phyloP scores from a whole-genome alignment of 768 basidiomycete species.

The Macrolepiota dolichaula region DNA sequence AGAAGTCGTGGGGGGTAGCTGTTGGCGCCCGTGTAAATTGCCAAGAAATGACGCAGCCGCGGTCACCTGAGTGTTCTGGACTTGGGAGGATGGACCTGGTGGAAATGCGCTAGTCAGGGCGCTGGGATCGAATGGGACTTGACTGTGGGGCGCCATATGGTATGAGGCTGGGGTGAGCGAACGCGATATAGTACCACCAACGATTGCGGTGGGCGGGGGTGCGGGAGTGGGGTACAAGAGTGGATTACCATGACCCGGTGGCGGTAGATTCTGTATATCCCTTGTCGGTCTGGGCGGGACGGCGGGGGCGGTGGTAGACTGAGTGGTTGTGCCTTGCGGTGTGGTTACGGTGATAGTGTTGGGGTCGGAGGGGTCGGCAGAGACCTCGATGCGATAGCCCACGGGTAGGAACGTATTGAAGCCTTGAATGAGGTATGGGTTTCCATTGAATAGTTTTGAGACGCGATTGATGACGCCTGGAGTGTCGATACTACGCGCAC shows the following conservation, averaged over 20 bases:
- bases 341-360: conserved; percentile 82
- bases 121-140: conserved; percentile 29
- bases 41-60: conserved; percentile 68
- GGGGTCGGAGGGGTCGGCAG: conserved; percentile 64
- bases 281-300: conserved; percentile 25
- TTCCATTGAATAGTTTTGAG: conserved; percentile 87
- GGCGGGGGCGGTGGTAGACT: conserved; percentile 44
- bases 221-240: conserved; percentile 23
- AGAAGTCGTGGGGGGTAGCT: conserved; percentile 24
- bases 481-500: conserved; percentile 78
- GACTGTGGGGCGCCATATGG: conserved; percentile 45
- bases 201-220: conserved; percentile 30
- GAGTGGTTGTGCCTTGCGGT: conserved; percentile 68
- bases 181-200: conserved; percentile 43
- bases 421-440: conserved; percentile 87
- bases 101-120: conserved; percentile 17
- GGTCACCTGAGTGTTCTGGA: conserved; percentile 34
- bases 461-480: conserved; percentile 97
- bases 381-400: conserved; percentile 91
- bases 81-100: conserved; percentile 40
- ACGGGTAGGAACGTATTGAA: conserved; percentile 97
- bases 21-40: conserved; percentile 36
- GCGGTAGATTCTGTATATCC: conserved; percentile 26
- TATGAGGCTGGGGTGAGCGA: conserved; percentile 22
- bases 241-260: conserved; percentile 26